Conservation (phyloP, 2,329 filamentous ascomycete genomes). For the Clarireedia hainanense region DNA sequence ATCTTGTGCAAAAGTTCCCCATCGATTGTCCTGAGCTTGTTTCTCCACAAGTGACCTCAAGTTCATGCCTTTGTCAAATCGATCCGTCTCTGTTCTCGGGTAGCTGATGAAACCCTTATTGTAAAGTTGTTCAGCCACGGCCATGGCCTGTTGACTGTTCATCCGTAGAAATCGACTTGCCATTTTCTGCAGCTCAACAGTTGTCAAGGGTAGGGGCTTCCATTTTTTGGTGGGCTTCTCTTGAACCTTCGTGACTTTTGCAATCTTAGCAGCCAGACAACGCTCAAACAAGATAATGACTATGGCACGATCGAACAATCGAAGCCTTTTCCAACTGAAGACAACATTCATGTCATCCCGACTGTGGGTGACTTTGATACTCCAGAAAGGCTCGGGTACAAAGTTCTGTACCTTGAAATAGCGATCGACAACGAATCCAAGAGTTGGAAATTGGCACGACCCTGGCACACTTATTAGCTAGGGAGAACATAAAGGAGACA, state of each 20-base stretch:
- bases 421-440: slow-evolving; percentile 94
- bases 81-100: slow-evolving; percentile 92
- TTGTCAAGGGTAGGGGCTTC: slow-evolving; percentile 89
- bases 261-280: slow-evolving; percentile 68
- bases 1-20: slow-evolving; percentile 73
- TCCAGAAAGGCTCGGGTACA: slow-evolving; percentile 86
- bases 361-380: slow-evolving; percentile 74
- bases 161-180: slow-evolving; percentile 84
- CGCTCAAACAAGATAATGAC: slow-evolving; percentile 78
- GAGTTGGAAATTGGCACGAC: slow-evolving; percentile 92
- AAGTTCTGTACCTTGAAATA: slow-evolving; percentile 95
- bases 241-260: slow-evolving; percentile 75
- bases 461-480: slow-evolving; percentile 33
- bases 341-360: slow-evolving; percentile 72
- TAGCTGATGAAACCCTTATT: slow-evolving; percentile 96
- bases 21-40: slow-evolving; percentile 66
- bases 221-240: slow-evolving; percentile 91
- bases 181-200: slow-evolving; percentile 93
- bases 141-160: slow-evolving; percentile 87
- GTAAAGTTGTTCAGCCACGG: slow-evolving; percentile 77
- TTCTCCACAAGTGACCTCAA: slow-evolving; percentile 73
- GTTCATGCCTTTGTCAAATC: slow-evolving; percentile 87
- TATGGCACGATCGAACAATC: slow-evolving; percentile 80
- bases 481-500: background rate
- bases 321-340: slow-evolving; percentile 75